Base-by-base conservation (phyloP, 768 basidiomycete species). In the Mycena vitilis region DNA sequence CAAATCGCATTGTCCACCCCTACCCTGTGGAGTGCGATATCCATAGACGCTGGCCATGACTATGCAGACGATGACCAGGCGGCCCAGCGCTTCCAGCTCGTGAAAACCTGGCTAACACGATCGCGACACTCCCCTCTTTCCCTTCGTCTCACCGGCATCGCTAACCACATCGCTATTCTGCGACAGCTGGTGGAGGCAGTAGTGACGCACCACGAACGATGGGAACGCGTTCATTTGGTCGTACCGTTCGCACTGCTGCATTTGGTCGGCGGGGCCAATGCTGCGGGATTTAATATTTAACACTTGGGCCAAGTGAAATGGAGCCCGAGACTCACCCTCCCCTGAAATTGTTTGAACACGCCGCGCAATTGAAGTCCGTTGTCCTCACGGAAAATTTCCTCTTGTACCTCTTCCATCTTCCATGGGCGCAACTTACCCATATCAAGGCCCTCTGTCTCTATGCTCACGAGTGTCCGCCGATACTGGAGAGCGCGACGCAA, bases 21-120 rank as follows among this genome's bases (percentile, higher is more conserved):
- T 7, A 22, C 34, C 15, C 60, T 68, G 13, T 68, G 66, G 60
- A 10, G 48, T 22, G 60, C 66, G 16, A 51, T 62, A 18, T 4
- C 5, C 12, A 40, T 67, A 40, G 15, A 40, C 15, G 44, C 49
- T 6, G 20, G 34, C 18, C 5, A 47, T 0, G 23, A 54, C 1
- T 7, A 30, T 16, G 13, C 20, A 63, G n/a, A 22, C 22, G 6
- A 8, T 2, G 2, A 7, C 8, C 52, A 38, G 9, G 11, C 30
- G 30, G 30, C 8, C 38, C 15, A 8, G 20, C 34, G 34, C 13
- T 36, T 65, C 12, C 5, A 47, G 2, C 54, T 62, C 22, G 6
- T 62, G 20, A 6, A 45, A 23, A 34, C 38, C 1, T 68, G 66
- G 66, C 47, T 68, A 1, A 18, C 37, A 37, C 66, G 66, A 18